Base-by-base conservation (phyloP, 108 stramenopile species). In the Schizochytrium sp. region DNA sequence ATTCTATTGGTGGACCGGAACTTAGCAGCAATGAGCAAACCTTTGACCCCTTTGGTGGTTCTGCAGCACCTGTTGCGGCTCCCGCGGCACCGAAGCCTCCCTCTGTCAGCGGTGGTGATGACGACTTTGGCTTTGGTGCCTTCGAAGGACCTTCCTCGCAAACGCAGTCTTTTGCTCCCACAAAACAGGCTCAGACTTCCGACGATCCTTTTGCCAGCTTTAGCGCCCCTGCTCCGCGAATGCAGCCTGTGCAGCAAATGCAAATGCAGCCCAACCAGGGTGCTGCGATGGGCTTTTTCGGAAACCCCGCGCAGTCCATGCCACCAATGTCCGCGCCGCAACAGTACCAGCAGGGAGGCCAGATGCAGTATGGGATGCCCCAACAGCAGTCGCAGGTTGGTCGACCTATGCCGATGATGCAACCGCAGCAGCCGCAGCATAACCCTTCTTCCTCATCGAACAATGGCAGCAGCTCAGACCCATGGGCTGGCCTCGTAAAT, bases 401-500 rank as follows among this genome's bases (percentile, higher is more conserved):
- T 28, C 28, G 28, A 28, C 28, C 28, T 28, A 28, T 28, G 28
- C 28, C 59, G 2, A 60, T 15, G 15, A 69, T 69, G 64, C 64
- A 69, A 28, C 50, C 53, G 10, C 76, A 83, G 76, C 76, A 83
- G 53, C 5, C 0, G 50, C 76, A 83, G 76, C 76, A 49, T 17
- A 17, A 55, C 2, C 47, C 72, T 1, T 38, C 72, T 49, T 83
- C 47, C 45, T 55, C 76, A 8, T 72, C 72, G 10, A 17, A 60
- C 59, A 60, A 60, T n/a, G 59, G 59, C 17, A 60, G 59, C 59
- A 17, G 19, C n/a, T 49, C 76, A 0, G 76, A 83, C 28, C 76
- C 76, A 2, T 83, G 76, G 76, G 47, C 76, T 40, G 76, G 76
- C 50, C 76, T 83, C 28, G 76, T 83, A 5, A 55, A 83, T 53